Evolutionary conservation across 805 yeast species (phyloP), one percentile per base, ranked within the genome.

Genomic region (Candida suzukii): DNA sequence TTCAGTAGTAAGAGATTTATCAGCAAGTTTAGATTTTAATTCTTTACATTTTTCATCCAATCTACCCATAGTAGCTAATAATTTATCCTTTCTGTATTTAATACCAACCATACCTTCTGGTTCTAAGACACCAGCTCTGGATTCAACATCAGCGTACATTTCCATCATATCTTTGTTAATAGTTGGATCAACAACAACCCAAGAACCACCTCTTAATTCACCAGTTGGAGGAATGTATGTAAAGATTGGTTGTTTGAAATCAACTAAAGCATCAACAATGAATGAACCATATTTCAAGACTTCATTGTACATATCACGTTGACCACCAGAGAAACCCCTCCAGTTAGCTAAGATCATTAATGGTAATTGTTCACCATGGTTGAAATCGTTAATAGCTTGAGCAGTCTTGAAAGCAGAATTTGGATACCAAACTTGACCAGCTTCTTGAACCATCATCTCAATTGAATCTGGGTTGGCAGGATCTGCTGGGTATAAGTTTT

Each of bases 281-380:
- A 75, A 88, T 3, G 98, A 80, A 61, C 99, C 99, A 61, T 86
- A 93, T 67, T 93, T 93, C 70, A 93, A 80, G 35, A 93, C 95
- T 71, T 93, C 99, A 58, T 90, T 88, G 76, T 84, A 95, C 99
- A 93, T 93, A 67, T 93, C 99, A 63, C 97, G 86, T 74, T 93
- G 99, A 64, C 99, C 99, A 73, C 99, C 99, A 52, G 97, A 88
- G 80, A 93, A 93, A 58, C 99, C 99, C 80, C 99, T 86, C 99
- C 99, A 93, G 78, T 93, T 93, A 45, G 99, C 99, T 54, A 93
- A 71, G 51, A 93, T 88, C 95, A 93, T 86, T 65, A 93, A 74
- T 49, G 99, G 99, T 59, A 93, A 75, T 67, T 90, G 91, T 67
- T 93, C 99, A 74, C 99, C 99, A 60, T 88, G 71, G 74, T 93